Evolutionary conservation across 2,329 filamentous ascomycete genomes (phyloP).

Genomic region (Trichoderma gracile): DNA sequence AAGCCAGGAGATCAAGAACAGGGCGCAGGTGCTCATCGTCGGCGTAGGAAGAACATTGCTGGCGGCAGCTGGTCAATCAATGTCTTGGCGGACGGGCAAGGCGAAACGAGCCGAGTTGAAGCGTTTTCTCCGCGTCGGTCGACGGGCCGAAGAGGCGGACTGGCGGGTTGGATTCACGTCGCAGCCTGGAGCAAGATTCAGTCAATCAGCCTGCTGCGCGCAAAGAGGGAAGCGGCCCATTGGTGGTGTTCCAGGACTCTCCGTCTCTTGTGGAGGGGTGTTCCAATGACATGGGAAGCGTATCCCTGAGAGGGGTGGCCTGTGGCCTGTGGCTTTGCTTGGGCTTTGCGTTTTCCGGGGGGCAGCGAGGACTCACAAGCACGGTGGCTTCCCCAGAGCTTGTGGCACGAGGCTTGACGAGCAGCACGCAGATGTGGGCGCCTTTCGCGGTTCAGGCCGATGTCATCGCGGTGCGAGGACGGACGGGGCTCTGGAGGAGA

Average conservation of each 20-base stretch:
- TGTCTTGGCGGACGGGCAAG: conserved; percentile 14
- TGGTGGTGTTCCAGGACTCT: conserved; percentile 11
- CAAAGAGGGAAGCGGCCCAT: not conserved
- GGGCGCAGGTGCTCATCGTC: conserved; percentile 58
- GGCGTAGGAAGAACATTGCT: conserved; percentile 45
- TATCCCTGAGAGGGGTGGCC: conserved; percentile 27
- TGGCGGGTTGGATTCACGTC: conserved; percentile 14
- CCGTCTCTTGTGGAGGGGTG: conserved; percentile 26
- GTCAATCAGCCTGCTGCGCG: conserved; percentile 22
- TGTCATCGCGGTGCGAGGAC: conserved; percentile 28
- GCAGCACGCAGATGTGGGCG: conserved; percentile 16
- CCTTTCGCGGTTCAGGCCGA: conserved; percentile 28
- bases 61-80: conserved; percentile 1
- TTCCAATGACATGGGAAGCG: conserved; percentile 15
- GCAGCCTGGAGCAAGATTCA: conserved; percentile 9
- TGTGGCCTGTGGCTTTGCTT: conserved; percentile 26
- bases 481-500: conserved; percentile 26
- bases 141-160: conserved; percentile 9
- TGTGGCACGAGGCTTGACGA: conserved; percentile 4
- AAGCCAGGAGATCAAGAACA: conserved; percentile 50
- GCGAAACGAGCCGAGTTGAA: conserved; percentile 9
- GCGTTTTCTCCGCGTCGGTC: conserved; percentile 13
- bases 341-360: conserved; percentile 26
- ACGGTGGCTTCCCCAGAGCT: conserved; percentile 21
- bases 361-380: conserved; percentile 27